phyloP scores from a whole-genome alignment of 2,329 filamentous ascomycete species.

The Celoporthe dispersa region DNA sequence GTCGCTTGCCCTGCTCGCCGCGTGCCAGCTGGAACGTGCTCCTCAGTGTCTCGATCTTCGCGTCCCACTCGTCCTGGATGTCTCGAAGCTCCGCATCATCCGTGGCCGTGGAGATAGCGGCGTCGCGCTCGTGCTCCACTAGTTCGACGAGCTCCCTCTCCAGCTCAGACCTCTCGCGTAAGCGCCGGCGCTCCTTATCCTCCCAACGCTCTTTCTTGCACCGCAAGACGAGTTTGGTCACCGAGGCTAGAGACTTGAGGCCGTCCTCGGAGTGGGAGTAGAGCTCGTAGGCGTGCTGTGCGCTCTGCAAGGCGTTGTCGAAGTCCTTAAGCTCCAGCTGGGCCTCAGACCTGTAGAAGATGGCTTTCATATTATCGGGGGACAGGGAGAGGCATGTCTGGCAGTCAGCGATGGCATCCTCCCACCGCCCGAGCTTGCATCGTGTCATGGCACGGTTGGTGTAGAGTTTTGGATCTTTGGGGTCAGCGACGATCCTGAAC shows the following conservation, averaged over 20 bases:
- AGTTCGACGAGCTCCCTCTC: conserved; percentile 62
- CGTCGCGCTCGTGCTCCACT: conserved; percentile 53
- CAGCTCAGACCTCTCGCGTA: conserved; percentile 60
- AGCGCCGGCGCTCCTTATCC: conserved; percentile 65
- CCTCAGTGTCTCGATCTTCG: conserved; percentile 50
- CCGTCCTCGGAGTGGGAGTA: conserved; percentile 64
- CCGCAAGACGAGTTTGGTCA: conserved; percentile 74
- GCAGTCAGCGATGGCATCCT: conserved; percentile 78
- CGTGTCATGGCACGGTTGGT: conserved; percentile 88
- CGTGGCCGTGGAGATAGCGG: conserved; percentile 44
- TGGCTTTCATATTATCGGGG: conserved; percentile 74
- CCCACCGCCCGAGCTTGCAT: conserved; percentile 73
- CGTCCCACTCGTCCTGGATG: conserved; percentile 51
- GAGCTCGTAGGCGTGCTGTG: conserved; percentile 72
- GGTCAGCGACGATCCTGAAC: conserved; percentile 74
- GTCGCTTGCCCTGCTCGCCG: conserved; percentile 47
- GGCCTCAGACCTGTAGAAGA: conserved; percentile 82
- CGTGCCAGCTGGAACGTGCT: conserved; percentile 59
- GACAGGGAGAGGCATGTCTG: conserved; percentile 72
- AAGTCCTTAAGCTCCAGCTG: conserved; percentile 74
- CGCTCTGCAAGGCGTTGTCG: conserved; percentile 73
- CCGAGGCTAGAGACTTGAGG: conserved; percentile 66
- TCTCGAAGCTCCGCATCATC: conserved; percentile 54
- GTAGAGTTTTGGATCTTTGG: conserved; percentile 78
- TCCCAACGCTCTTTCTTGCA: conserved; percentile 91